Percentiles rank a stretch among this genome's conserved stretches.
Evolutionary conservation across 1,284 basidiomycete species (phyloP).

Genomic region (Pseudozyma tsukubaensis): DNA sequence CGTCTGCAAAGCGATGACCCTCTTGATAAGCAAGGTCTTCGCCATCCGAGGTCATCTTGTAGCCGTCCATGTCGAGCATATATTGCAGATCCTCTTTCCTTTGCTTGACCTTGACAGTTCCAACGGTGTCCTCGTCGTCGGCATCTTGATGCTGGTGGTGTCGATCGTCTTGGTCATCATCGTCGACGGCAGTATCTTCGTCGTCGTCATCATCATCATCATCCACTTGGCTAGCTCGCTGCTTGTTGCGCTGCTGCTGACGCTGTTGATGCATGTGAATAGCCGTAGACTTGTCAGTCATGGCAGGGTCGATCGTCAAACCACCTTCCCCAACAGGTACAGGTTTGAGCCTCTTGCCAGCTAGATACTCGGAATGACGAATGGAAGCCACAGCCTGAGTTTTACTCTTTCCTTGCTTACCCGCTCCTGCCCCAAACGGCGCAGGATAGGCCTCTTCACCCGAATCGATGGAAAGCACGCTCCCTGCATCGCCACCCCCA

Average conservation of each 20-base stretch:
- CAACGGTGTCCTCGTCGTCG: constrained; percentile 22
- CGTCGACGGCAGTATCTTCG: constrained; percentile 22
- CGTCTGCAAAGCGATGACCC: constrained; percentile 63
- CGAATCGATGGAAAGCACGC: constrained; percentile 11
- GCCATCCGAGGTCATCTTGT: constrained; percentile 66
- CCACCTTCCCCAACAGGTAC: constrained; percentile 26
- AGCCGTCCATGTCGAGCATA: constrained; percentile 68
- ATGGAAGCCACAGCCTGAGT: constrained; percentile 31
- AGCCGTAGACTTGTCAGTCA: constrained; percentile 39
- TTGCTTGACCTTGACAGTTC: constrained; percentile 35
- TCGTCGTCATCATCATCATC: constrained; percentile 5
- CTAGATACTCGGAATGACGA: constrained; percentile 38
- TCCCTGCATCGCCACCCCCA: constrained; percentile 10
- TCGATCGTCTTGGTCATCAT: constrained; percentile 13
- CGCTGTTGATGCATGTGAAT: constrained; percentile 21
- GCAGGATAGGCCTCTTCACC: constrained; percentile 54
- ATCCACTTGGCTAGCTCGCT: neutral
- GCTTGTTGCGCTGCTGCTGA: constrained; percentile 13
- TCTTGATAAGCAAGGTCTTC: constrained; percentile 58
- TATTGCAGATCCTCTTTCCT: constrained; percentile 48
- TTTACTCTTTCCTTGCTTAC: constrained; percentile 14
- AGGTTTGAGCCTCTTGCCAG: constrained; percentile 31
- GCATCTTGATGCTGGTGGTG: constrained; percentile 7
- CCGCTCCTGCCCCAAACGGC: constrained; percentile 39
- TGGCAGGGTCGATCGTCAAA: constrained; percentile 32